These are phyloP conservation scores for Xylaria sp. DNA, from an alignment of 2,329 filamentous ascomycete genomes.

Conservation along the genomic window DNA sequence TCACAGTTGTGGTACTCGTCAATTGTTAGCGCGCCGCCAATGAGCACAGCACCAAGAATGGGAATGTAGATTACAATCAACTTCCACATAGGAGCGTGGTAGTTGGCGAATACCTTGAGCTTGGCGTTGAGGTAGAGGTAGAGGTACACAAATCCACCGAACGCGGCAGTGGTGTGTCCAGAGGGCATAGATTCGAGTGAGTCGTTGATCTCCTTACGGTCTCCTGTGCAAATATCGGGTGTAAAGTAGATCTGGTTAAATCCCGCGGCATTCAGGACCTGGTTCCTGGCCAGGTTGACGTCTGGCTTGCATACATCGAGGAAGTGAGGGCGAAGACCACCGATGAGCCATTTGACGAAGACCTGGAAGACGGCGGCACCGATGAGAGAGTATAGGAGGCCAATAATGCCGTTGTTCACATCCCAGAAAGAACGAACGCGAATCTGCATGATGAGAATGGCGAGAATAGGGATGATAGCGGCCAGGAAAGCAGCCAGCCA, in stretches of 20 bases:
- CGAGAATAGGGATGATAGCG: conserved; percentile 69
- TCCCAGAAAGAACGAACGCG: conserved; percentile 76
- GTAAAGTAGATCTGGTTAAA: conserved; percentile 74
- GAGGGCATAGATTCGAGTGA: conserved; percentile 76
- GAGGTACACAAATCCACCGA: conserved; percentile 76
- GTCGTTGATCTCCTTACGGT: conserved; percentile 72
- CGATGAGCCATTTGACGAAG: conserved; percentile 79
- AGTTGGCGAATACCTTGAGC: conserved; percentile 78
- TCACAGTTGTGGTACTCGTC: conserved; percentile 77
- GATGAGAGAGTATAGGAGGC: conserved; percentile 76
- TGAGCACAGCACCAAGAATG: conserved; percentile 72
- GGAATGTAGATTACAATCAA: conserved; percentile 72
- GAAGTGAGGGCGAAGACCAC: conserved; percentile 77
- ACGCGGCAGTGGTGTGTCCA: conserved; percentile 78
- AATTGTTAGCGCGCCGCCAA: conserved; percentile 75
- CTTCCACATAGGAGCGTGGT: conserved; percentile 80
- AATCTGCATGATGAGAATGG: conserved; percentile 74
- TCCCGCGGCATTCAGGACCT: conserved; percentile 61
- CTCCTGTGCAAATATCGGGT: conserved; percentile 74
- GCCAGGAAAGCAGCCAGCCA: conserved; percentile 75
- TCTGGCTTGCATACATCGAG: conserved; percentile 74
- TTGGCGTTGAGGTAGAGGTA: conserved; percentile 82
- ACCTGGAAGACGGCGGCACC: conserved; percentile 79
- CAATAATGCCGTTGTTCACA: conserved; percentile 75
- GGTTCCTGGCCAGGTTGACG: conserved; percentile 54